A percentile compares a stretch with the other conserved stretches of the same genome.
These are phyloP conservation scores for Takashimella koratensis DNA, from an alignment of 1,284 basidiomycete species.

Conservation along the genomic window DNA sequence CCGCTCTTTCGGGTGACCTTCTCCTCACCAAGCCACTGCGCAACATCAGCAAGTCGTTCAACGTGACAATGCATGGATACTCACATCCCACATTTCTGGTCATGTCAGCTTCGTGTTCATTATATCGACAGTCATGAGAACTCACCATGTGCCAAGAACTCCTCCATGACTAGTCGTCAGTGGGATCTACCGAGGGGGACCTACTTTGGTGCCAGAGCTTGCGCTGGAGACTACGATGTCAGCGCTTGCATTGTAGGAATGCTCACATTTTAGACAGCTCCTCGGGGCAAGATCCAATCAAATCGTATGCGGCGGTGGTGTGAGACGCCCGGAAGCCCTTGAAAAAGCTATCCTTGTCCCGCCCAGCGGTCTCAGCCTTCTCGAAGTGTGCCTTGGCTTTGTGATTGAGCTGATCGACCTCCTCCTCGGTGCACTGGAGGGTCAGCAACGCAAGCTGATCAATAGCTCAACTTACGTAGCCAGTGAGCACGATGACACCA, in stretches of 20 bases:
- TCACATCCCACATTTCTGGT: conserved; percentile 19
- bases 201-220: conserved; percentile 19
- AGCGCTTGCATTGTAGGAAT: not conserved
- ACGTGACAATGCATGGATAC: conserved; percentile 1
- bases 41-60: not conserved
- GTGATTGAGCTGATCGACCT: conserved; percentile 18
- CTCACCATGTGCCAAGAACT: conserved; percentile 18
- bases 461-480: conserved; percentile 11
- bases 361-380: conserved; percentile 9
- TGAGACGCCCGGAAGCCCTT: conserved; percentile 14
- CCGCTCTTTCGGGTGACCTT: conserved; percentile 16
- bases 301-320: conserved; percentile 16
- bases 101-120: not conserved
- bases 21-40: conserved; percentile 18
- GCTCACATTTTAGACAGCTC: conserved; percentile 17
- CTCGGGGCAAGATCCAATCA: conserved; percentile 17
- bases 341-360: conserved; percentile 13
- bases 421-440: conserved; percentile 13
- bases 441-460: not conserved
- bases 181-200: not conserved
- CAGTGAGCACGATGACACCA: conserved; percentile 21
- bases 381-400: conserved; percentile 19
- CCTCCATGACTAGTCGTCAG: conserved; percentile 15
- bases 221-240: conserved; percentile 12
- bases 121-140: too few species aligned